A percentile compares a stretch with the other conserved stretches of the same genome.
Conservation (phyloP, 2,329 filamentous ascomycete species). For the Trichoderma guizhouense region DNA sequence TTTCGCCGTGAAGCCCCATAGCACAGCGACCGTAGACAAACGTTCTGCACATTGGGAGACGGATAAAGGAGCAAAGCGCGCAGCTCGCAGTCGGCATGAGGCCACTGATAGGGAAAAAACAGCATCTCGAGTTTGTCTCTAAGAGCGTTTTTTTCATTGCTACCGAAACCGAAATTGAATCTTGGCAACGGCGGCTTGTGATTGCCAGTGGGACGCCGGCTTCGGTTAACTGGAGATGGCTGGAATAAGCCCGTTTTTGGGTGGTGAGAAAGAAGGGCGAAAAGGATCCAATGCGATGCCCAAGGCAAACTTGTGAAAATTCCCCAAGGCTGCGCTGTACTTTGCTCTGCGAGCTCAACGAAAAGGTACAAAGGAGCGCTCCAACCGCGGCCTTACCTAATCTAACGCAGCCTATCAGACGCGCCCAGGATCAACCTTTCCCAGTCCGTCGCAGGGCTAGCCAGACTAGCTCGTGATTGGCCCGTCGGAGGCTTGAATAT, state of each 20-base stretch:
- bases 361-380: background rate
- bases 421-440: background rate
- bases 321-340: background rate
- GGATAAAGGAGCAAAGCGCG: background rate
- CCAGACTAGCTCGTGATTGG: slow-evolving; percentile 15
- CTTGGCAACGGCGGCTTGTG: background rate
- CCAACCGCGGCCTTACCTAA: slow-evolving; percentile 8
- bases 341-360: background rate
- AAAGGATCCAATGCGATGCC: background rate
- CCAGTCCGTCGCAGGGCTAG: slow-evolving; percentile 14
- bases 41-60: background rate
- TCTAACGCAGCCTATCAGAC: background rate
- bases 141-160: background rate
- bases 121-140: background rate
- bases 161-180: background rate
- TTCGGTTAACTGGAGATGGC: slow-evolving; percentile 13
- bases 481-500: slow-evolving; percentile 7
- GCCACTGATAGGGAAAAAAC: background rate
- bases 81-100: background rate
- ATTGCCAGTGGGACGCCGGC: slow-evolving; percentile 8
- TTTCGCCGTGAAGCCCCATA: background rate
- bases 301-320: background rate
- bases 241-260: slow-evolving; percentile 9
- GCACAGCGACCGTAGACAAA: background rate
- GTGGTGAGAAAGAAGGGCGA: slow-evolving; percentile 14